Percentiles rank a stretch among this genome's conserved stretches.
These are phyloP conservation scores for Eruca vesicaria DNA, from an alignment of 441 rosid genomes.

Conservation along the genomic window DNA sequence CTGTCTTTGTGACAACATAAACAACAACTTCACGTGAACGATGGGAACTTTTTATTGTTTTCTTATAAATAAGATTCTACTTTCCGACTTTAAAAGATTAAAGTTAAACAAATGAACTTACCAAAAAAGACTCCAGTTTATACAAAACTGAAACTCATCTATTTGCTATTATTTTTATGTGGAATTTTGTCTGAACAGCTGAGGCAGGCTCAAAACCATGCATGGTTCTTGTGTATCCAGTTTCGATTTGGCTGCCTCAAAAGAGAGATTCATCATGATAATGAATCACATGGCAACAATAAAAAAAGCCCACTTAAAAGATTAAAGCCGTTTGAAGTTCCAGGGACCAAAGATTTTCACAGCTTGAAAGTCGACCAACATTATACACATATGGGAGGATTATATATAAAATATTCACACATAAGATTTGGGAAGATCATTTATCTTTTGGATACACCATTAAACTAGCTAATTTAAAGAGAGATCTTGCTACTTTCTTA, in stretches of 20 bases:
- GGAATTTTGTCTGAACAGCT: constrained; percentile 15
- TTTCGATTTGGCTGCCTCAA: constrained; percentile 9
- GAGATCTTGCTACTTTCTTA: constrained; percentile 20
- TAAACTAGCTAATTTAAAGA: constrained; percentile 26
- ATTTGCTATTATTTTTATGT: constrained; percentile 4
- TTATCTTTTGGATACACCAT: neutral
- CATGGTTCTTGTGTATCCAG: constrained; percentile 9
- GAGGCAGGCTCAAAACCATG: constrained; percentile 2
- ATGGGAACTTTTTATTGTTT: constrained; percentile 31
- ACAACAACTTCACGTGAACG: constrained; percentile 32
- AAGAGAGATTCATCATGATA: constrained; percentile 23
- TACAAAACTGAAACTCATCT: constrained; percentile 3
- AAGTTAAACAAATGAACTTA: neutral
- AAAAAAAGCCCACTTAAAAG: neutral
- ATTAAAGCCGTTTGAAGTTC: too few species aligned
- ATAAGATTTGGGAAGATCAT: constrained; percentile 21
- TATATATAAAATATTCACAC: constrained; percentile 34
- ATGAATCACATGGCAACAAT: constrained; percentile 17
- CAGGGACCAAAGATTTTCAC: constrained; percentile 26
- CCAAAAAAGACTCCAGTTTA: neutral
- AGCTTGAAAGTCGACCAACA: constrained; percentile 16
- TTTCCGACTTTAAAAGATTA: constrained; percentile 1
- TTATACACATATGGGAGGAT: constrained; percentile 7
- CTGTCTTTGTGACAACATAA: constrained; percentile 31
- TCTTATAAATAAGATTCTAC: constrained; percentile 4